These are phyloP conservation scores for Skeletonema menzelii DNA, from an alignment of 108 stramenopile genomes.

Conservation along the genomic window DNA sequence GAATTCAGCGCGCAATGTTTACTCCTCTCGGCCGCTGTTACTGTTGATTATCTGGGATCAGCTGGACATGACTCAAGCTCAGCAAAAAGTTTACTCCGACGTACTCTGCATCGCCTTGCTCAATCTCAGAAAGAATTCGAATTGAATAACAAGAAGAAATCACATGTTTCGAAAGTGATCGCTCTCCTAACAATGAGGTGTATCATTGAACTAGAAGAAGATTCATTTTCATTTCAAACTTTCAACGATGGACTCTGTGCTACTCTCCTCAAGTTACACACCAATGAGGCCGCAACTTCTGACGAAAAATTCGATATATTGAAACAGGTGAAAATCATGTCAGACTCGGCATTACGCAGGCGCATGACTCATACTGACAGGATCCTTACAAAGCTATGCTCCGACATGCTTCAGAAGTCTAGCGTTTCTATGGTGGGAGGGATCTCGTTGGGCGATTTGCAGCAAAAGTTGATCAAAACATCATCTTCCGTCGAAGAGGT, in stretches of 20 bases:
- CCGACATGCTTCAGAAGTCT: conserved; percentile 4
- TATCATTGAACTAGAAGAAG: conserved; percentile 41
- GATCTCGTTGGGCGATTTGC: conserved; percentile 32
- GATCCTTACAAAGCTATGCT: conserved; percentile 8
- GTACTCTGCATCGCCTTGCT: conserved; percentile 32
- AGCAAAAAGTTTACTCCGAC: conserved; percentile 14
- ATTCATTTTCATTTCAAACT: conserved; percentile 16
- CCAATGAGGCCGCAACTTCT: conserved; percentile 4
- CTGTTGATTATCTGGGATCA: conserved; percentile 25
- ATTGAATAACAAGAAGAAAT: conserved; percentile 29
- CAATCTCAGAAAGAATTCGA: conserved; percentile 38
- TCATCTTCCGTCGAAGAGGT: conserved; percentile 27
- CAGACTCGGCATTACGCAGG: conserved; percentile 21
- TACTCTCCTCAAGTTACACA: conserved; percentile 9
- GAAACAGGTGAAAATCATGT: conserved; percentile 21
- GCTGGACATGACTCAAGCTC: neutral
- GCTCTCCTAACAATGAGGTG: conserved; percentile 31
- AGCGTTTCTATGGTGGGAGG: conserved; percentile 22
- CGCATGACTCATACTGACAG: conserved; percentile 26
- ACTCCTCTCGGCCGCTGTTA: conserved; percentile 38
- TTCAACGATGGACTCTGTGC: conserved; percentile 13
- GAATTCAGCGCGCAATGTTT: conserved; percentile 51
- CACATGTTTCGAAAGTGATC: conserved; percentile 30
- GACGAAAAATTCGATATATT: neutral
- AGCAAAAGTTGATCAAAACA: conserved; percentile 43